A percentile compares a stretch with the other conserved stretches of the same genome.
Evolutionary conservation across 805 yeast species (phyloP).

Genomic region (Saccharomyces cerevisiae): DNA sequence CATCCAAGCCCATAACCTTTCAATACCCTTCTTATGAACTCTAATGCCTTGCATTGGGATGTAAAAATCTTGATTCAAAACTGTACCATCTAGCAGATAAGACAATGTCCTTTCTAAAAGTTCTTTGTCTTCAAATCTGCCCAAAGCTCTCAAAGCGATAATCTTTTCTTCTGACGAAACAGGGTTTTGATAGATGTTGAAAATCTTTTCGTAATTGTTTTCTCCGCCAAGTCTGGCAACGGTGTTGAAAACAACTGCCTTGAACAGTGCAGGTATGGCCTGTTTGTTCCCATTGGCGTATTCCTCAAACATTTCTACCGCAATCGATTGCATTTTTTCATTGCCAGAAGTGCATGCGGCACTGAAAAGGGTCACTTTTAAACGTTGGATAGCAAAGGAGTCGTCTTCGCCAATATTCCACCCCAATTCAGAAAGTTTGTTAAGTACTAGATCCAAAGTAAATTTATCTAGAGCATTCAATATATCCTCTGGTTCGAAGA

Average conservation of each 20-base stretch:
- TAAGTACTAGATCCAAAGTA: slow-evolving; percentile 45
- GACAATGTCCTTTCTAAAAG: slow-evolving; percentile 49
- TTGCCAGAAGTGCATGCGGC: slow-evolving; percentile 50
- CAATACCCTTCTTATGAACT: slow-evolving; percentile 53
- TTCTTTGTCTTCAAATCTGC: slow-evolving; percentile 45
- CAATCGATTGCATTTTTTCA: slow-evolving; percentile 38
- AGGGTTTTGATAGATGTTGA: slow-evolving; percentile 52
- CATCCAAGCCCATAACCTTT: slow-evolving; percentile 69
- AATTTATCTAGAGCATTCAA: slow-evolving; percentile 43
- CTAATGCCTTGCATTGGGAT: slow-evolving; percentile 70
- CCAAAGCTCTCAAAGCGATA: slow-evolving; percentile 61
- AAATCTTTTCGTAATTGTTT: slow-evolving; percentile 53
- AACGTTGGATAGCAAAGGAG: slow-evolving; percentile 51
- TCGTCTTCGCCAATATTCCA: slow-evolving; percentile 52
- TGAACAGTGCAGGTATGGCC: slow-evolving; percentile 67
- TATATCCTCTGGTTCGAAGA: slow-evolving; percentile 42
- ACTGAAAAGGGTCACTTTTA: slow-evolving; percentile 55
- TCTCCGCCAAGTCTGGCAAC: slow-evolving; percentile 58
- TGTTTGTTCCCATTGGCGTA: slow-evolving; percentile 53
- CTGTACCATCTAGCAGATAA: slow-evolving; percentile 48
- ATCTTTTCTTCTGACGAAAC: slow-evolving; percentile 54
- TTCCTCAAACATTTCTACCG: slow-evolving; percentile 41
- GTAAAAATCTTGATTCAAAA: slow-evolving; percentile 64
- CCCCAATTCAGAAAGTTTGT: slow-evolving; percentile 50
- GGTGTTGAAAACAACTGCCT: slow-evolving; percentile 52